Base-by-base conservation (phyloP, 2,329 filamentous ascomycete genomes). In the Alternaria triticina region DNA sequence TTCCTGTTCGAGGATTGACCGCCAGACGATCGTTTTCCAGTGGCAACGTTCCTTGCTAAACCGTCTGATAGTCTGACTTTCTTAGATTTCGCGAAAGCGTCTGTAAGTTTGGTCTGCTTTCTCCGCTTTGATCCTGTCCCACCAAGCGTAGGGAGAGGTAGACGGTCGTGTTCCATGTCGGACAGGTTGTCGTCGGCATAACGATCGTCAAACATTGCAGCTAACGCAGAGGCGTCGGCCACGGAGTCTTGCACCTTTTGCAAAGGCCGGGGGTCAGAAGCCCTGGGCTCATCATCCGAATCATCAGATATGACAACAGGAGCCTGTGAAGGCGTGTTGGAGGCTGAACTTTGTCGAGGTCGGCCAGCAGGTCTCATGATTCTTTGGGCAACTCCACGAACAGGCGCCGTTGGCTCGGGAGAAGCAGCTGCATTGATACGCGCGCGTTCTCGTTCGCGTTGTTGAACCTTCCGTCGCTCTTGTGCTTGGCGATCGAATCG, bases 91-190 rank as follows among this genome's bases (percentile, higher is more conserved):
- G 20, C 57, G 50, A 82, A 81, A 1, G 71, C 65, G 54, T 82
- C 75, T 6, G 74, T 78, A 20, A 83, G 72, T 46, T 77, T 80
- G 3, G 73, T 70, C 66, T 83, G 82, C 22, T 69, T 70, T 61
- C 78, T 81, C 45, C 69, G 67, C 65, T 76, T 74, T 23, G 66
- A 61, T 4, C 54, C 62, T 12, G 57, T 54, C 4, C 68, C 68
- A 17, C 72, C 69, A 15, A 75, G 67, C 2, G 71, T 70, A 46
- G 73, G 73, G 3, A 78, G 62, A 56, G 82, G 80, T n/a, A 85
- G 69, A 58, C 74, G 80, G 67, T 85, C 81, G 30, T 82, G 74
- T 67, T 85, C 83, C 79, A 83, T 83, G 17, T 74, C 65, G 20
- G 82, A 81, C 36, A 77, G 65, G 45, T 77, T 70, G 46, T 73